phyloP scores from a whole-genome alignment of 1,139 yeast species.

The Zygosaccharomyces pseudobailii region DNA sequence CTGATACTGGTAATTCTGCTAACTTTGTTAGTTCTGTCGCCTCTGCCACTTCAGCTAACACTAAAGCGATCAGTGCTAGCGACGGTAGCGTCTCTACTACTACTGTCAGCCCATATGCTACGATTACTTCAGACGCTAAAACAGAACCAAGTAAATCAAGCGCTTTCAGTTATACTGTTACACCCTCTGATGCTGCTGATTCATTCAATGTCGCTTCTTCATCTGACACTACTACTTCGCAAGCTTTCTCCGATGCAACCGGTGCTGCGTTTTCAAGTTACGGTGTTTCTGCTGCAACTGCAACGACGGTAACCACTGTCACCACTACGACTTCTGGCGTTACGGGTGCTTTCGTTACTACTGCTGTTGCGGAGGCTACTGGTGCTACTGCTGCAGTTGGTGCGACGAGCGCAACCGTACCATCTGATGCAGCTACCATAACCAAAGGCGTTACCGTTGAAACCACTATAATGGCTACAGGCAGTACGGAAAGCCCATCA shows the following conservation, averaged over 20 bases:
- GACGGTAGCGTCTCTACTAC: slow-evolving; percentile 2
- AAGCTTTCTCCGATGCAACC: not conserved
- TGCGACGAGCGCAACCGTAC: slow-evolving; percentile 1
- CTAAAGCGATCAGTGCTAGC: not conserved
- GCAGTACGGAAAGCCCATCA: not conserved
- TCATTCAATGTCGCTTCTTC: no score
- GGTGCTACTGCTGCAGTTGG: slow-evolving; percentile 4
- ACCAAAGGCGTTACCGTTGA: slow-evolving; percentile 9
- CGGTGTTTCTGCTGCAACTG: not conserved
- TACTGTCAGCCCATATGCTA: not conserved
- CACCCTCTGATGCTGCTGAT: no score
- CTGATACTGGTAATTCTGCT: not conserved
- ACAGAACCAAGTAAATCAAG: no score
- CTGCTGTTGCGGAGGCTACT: slow-evolving; percentile 1
- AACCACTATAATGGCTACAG: slow-evolving; percentile 4
- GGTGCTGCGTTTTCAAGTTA: not conserved
- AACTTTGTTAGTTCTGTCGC: not conserved
- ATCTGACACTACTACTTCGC: not conserved
- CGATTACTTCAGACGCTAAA: slow-evolving; percentile 3
- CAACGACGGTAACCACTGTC: slow-evolving; percentile 9
- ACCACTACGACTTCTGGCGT: slow-evolving; percentile 13
- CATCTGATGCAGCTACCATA: slow-evolving; percentile 6
- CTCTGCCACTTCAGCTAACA: slow-evolving; percentile 1
- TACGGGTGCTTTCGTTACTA: slow-evolving; percentile 2
- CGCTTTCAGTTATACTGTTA: no score